phyloP scores from a whole-genome alignment of 768 basidiomycete genomes.

The Kondoa subrosea region DNA sequence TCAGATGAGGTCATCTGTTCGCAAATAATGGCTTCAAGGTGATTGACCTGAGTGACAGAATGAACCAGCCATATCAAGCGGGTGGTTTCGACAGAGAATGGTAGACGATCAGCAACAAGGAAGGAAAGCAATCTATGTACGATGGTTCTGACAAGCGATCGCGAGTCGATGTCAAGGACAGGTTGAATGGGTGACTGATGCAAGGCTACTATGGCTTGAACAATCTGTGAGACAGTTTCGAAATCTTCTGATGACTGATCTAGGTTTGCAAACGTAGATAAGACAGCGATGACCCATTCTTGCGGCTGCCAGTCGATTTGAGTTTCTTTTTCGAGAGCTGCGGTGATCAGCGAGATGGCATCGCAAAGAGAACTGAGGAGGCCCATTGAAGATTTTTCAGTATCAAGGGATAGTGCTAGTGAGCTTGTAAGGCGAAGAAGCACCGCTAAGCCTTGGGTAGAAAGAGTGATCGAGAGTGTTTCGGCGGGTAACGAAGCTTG shows the following conservation, averaged over 20 bases:
- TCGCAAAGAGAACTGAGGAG: constrained; percentile 8
- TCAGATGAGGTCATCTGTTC: constrained; percentile 49
- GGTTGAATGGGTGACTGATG: constrained; percentile 42
- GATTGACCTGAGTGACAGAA: constrained; percentile 39
- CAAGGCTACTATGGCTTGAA: constrained; percentile 44
- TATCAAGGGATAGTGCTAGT: background rate
- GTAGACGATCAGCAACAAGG: constrained; percentile 41
- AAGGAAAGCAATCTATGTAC: constrained; percentile 52
- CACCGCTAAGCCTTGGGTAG: constrained; percentile 12
- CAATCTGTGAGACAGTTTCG: constrained; percentile 46
- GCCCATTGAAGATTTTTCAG: background rate
- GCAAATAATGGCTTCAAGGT: constrained; percentile 65
- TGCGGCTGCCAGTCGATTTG: constrained; percentile 46
- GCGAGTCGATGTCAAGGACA: constrained; percentile 42
- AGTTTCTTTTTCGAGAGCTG: constrained; percentile 30
- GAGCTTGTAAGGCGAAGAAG: constrained; percentile 16
- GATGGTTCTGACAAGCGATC: constrained; percentile 45
- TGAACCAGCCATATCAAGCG: constrained; percentile 69
- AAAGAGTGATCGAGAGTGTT: constrained; percentile 13
- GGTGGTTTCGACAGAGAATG: constrained; percentile 67
- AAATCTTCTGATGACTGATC: constrained; percentile 40
- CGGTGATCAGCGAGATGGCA: constrained; percentile 2
- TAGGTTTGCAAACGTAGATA: constrained; percentile 39
- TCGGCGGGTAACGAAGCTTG: constrained; percentile 22
- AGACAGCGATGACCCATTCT: constrained; percentile 46